Evolutionary conservation across 345 rosid genomes (phyloP).

Genomic region (Linum tenue): DNA sequence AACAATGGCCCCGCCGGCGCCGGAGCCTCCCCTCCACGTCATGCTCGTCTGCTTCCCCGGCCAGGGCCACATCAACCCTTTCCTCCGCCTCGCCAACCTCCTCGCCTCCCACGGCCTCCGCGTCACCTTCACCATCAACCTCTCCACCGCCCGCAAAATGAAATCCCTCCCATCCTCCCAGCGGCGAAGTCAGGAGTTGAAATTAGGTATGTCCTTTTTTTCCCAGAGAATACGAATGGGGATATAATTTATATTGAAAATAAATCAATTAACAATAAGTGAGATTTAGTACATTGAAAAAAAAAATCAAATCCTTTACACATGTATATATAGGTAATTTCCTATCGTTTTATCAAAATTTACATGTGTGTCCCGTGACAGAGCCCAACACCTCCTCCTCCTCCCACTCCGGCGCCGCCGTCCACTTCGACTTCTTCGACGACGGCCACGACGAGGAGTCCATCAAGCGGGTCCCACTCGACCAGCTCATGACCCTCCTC

Average conservation of each 20-base stretch:
- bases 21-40: conserved; percentile 41
- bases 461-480: not conserved
- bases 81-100: conserved; percentile 66
- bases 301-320: no score
- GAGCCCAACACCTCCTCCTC: not conserved
- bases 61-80: conserved; percentile 81
- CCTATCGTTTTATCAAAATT: no score
- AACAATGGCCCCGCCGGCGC: conserved; percentile 26
- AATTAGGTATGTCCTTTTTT: no score
- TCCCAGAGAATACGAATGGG: no score
- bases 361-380: no score
- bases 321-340: no score
- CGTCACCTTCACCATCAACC: conserved; percentile 53
- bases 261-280: no score
- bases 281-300: no score
- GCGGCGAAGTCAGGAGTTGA: no score
- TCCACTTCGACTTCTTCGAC: conserved; percentile 8
- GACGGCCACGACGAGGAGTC: conserved; percentile 3
- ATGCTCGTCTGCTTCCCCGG: conserved; percentile 70
- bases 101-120: conserved; percentile 75
- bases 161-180: conserved; percentile 13
- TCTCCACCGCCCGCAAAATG: conserved; percentile 45
- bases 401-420: not conserved
- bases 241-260: no score
- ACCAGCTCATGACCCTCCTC: not conserved